Evolutionary conservation across 2,329 filamentous ascomycete species (phyloP).

Genomic region (Cadophora gregata): DNA sequence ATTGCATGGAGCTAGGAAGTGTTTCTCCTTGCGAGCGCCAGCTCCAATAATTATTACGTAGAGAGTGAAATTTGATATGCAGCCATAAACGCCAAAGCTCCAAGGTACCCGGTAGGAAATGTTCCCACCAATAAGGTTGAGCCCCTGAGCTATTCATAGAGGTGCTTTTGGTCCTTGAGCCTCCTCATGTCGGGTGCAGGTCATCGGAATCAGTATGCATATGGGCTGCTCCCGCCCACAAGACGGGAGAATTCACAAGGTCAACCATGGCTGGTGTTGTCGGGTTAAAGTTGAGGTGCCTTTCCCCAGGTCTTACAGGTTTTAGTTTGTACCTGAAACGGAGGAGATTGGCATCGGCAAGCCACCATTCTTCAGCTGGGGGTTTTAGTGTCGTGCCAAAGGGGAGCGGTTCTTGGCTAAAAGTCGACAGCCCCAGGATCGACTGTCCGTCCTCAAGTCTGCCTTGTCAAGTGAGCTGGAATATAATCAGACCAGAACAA

Average conservation of each 20-base stretch:
- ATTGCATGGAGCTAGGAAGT: slow-evolving; percentile 10
- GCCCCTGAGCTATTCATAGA: slow-evolving; percentile 13
- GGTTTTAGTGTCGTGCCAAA: background rate
- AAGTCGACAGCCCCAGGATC: background rate
- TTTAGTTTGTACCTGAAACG: slow-evolving; percentile 8
- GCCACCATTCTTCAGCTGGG: slow-evolving; percentile 16
- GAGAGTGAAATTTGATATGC: slow-evolving; percentile 6
- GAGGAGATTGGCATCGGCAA: slow-evolving; percentile 19
- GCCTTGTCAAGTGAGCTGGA: slow-evolving; percentile 11
- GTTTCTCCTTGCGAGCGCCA: background rate
- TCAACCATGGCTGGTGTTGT: background rate
- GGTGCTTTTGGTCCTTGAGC: background rate
- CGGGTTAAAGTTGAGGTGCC: slow-evolving; percentile 11
- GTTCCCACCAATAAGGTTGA: background rate
- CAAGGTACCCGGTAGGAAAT: background rate
- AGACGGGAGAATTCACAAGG: background rate
- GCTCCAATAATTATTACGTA: background rate
- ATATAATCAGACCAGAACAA: background rate
- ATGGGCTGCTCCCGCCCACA: slow-evolving; percentile 2
- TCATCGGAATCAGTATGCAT: background rate
- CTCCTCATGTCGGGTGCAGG: background rate
- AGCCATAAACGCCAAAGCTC: background rate
- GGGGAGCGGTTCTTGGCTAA: slow-evolving; percentile 7
- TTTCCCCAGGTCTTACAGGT: slow-evolving; percentile 12
- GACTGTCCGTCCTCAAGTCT: background rate